These are phyloP conservation scores for Paragyromitra xinjiangensis DNA, from an alignment of 495 filamentous ascomycete genomes.

Conservation along the genomic window DNA sequence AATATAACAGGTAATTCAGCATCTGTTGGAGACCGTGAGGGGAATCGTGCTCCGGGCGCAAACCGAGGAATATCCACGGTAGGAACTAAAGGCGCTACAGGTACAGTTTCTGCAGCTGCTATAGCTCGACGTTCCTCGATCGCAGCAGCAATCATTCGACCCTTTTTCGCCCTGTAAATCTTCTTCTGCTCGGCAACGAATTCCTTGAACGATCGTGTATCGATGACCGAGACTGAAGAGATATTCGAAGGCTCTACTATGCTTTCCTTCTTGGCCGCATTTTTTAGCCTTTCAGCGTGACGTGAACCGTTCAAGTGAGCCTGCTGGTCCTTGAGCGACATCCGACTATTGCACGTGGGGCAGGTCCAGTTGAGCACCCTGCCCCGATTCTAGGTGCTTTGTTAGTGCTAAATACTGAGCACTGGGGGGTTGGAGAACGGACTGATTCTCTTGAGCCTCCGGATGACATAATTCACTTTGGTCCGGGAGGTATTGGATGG, in stretches of 20 bases:
- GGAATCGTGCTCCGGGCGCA: not conserved
- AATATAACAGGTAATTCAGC: not conserved
- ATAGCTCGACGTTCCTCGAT: not conserved
- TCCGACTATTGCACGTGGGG: not conserved
- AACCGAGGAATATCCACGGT: not conserved
- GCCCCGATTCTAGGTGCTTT: not conserved
- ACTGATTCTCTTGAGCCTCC: not conserved
- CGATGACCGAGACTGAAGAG: not conserved
- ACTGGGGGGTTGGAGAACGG: not conserved
- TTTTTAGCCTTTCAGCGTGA: not conserved
- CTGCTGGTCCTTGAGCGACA: not conserved
- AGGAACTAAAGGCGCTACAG: not conserved
- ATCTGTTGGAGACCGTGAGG: not conserved
- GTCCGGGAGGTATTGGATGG: not conserved
- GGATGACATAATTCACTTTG: slow-evolving; percentile 6
- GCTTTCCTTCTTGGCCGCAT: not conserved
- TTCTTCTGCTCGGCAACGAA: not conserved
- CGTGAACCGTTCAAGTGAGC: not conserved
- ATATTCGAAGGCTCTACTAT: not conserved
- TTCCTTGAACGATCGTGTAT: not conserved
- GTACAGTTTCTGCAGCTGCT: not conserved
- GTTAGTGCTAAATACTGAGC: not conserved
- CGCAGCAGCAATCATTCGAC: not conserved
- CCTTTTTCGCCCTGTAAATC: slow-evolving; percentile 4
- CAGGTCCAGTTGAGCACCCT: slow-evolving; percentile 5